Conservation (phyloP, 2,329 filamentous ascomycete genomes). For the Penicillium sclerotiorum region DNA sequence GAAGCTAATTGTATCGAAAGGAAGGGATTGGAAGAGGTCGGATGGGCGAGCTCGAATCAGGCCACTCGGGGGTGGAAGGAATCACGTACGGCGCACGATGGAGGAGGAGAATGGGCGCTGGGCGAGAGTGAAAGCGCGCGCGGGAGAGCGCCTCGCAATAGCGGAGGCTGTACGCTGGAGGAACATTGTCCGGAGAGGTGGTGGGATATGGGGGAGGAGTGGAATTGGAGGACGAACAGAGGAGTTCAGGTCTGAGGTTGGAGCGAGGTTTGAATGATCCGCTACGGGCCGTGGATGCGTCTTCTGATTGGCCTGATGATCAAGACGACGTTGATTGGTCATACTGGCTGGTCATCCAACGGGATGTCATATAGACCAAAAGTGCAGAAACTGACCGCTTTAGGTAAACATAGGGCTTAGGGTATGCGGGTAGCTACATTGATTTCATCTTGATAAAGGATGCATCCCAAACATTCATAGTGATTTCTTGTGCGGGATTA, state of each 20-base stretch:
- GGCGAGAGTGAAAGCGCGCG: slow-evolving; percentile 42
- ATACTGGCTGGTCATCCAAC: slow-evolving; percentile 2
- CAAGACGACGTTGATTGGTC: slow-evolving; percentile 13
- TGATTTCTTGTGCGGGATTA: too few species aligned
- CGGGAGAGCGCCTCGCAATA: slow-evolving; percentile 49
- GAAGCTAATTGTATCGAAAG: slow-evolving; percentile 26
- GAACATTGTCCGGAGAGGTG: slow-evolving; percentile 46
- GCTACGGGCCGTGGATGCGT: slow-evolving; percentile 39
- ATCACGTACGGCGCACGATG: slow-evolving; percentile 50
- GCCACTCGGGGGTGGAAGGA: slow-evolving; percentile 22
- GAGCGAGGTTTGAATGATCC: slow-evolving; percentile 41
- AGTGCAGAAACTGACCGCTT: slow-evolving; percentile 13
- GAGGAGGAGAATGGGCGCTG: slow-evolving; percentile 50
- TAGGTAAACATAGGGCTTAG: slow-evolving; percentile 24
- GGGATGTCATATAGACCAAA: slow-evolving; percentile 4
- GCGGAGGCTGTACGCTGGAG: slow-evolving; percentile 50
- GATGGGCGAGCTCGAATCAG: slow-evolving; percentile 26
- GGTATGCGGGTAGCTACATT: too few species aligned
- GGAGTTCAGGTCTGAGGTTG: slow-evolving; percentile 38
- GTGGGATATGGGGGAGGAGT: slow-evolving; percentile 21
- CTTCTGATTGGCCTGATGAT: slow-evolving; percentile 20
- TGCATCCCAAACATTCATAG: too few species aligned
- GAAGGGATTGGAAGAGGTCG: slow-evolving; percentile 21
- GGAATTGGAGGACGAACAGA: slow-evolving; percentile 33
- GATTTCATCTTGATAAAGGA: too few species aligned